Evolutionary conservation across 169 alveolate genomes (phyloP).

Genomic region (Eimeria mitis): DNA sequence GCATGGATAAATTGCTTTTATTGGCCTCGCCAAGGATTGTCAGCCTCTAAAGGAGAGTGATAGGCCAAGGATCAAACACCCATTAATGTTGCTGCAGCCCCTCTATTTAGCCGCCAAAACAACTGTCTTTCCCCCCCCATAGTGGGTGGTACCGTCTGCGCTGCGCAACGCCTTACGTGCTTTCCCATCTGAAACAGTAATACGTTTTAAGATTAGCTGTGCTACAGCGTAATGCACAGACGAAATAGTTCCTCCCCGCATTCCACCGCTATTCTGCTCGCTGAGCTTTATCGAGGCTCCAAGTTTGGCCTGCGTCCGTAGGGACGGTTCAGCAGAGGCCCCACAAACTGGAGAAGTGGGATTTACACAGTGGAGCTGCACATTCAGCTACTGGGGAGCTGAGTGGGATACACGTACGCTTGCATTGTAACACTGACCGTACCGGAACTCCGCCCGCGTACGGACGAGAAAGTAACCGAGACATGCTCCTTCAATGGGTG

Average conservation of each 20-base stretch:
- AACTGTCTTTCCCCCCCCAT: not conserved
- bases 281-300: not conserved
- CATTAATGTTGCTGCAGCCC: not conserved
- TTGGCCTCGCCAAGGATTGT: not conserved
- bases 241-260: not conserved
- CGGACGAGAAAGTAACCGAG: not conserved
- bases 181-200: not conserved
- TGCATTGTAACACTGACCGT: not conserved
- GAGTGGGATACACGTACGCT: not conserved
- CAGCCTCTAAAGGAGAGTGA: not conserved
- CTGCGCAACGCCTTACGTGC: not conserved
- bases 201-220: constrained; percentile 3
- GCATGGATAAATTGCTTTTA: not conserved
- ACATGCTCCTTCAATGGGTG: not conserved
- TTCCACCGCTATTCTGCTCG: not conserved
- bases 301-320: not conserved
- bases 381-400: too few relatives aligned
- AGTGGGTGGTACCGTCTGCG: not conserved
- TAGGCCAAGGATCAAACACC: not conserved
- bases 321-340: not conserved
- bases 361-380: not conserved
- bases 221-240: not conserved
- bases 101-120: not conserved
- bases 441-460: not conserved
- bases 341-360: not conserved